phyloP scores from a whole-genome alignment of 495 filamentous ascomycete species.

The Aspergillus avenaceus region DNA sequence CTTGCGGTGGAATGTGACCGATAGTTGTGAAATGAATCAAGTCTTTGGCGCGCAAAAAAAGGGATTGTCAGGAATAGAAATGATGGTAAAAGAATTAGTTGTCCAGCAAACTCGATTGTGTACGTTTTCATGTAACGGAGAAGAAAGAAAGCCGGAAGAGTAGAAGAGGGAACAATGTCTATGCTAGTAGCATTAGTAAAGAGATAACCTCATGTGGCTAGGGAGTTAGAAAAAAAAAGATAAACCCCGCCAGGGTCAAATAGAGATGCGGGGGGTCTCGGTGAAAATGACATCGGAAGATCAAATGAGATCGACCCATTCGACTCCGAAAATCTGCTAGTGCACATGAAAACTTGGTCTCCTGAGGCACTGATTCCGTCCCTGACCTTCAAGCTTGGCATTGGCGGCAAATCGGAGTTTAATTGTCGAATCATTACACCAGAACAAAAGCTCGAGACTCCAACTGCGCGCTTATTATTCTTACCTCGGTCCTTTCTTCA shows the following conservation, averaged over 20 bases:
- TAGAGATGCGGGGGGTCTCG: not conserved
- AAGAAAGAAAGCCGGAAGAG: not conserved
- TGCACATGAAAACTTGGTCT: not conserved
- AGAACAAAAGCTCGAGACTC: not conserved
- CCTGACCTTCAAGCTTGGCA: conserved; percentile 11
- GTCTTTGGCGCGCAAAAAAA: too few species aligned
- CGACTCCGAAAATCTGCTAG: not conserved
- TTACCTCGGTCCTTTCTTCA: not conserved
- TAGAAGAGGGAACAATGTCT: not conserved
- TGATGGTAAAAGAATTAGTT: too few species aligned
- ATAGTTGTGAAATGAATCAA: too few species aligned
- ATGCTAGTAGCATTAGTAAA: not conserved
- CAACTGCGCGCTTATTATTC: not conserved
- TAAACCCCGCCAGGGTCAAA: not conserved
- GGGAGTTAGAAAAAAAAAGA: not conserved
- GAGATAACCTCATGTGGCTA: not conserved
- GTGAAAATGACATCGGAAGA: not conserved
- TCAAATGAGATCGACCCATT: not conserved
- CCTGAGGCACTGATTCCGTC: not conserved
- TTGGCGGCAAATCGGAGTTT: conserved; percentile 3
- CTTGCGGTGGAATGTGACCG: too few species aligned
- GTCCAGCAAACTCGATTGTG: too few species aligned
- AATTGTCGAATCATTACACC: not conserved
- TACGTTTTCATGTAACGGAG: not conserved
- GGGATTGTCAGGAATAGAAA: too few species aligned